Evolutionary conservation across 345 rosid species (phyloP).

Genomic region (Eucalyptus melliodora): DNA sequence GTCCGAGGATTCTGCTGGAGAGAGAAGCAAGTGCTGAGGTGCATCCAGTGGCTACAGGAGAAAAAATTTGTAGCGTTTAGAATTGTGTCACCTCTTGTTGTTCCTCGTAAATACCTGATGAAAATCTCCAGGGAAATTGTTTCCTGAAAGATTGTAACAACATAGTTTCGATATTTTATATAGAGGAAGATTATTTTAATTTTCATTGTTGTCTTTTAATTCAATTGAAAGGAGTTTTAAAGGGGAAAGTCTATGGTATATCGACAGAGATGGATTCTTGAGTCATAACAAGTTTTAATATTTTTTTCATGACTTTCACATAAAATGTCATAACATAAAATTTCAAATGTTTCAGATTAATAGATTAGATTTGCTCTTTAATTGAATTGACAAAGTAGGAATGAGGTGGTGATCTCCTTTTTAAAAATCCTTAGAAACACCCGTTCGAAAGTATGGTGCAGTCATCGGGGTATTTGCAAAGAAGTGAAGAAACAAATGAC

Average conservation of each 20-base stretch:
- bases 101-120: neutral
- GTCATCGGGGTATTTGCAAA: no score
- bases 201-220: neutral
- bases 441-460: no score
- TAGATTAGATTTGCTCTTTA: no score
- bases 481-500: no score
- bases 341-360: neutral
- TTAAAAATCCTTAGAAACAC: no score
- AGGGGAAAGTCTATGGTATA: neutral
- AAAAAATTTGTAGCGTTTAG: neutral
- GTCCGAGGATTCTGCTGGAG: neutral
- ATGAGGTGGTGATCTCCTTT: no score
- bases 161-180: neutral
- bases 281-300: neutral
- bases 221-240: neutral
- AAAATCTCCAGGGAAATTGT: neutral
- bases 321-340: neutral
- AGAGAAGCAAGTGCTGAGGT: neutral
- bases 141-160: neutral
- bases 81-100: neutral
- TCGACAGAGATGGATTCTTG: accelerated
- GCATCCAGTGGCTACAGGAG: neutral
- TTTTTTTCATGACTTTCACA: neutral
- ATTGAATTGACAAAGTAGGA: no score
- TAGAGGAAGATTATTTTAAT: neutral